Evolutionary conservation across 768 basidiomycete species (phyloP).

Genomic region (Fistulinella prunicolor): DNA sequence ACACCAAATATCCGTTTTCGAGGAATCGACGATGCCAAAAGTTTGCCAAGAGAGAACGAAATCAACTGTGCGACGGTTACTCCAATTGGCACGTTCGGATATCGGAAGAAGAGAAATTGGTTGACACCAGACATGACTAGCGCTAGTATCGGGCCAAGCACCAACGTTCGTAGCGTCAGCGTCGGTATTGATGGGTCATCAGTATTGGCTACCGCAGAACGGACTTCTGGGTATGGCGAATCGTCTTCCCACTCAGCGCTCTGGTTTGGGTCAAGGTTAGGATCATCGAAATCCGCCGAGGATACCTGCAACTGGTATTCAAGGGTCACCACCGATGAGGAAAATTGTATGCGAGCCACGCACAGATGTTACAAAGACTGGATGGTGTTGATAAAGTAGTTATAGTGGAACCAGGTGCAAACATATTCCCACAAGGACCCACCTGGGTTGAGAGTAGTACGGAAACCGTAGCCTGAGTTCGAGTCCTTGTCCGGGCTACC

Average conservation of each 20-base stretch:
- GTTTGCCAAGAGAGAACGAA: constrained; percentile 64
- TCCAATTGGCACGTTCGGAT: constrained; percentile 62
- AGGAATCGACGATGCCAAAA: constrained; percentile 54
- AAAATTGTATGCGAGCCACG: too few relatives aligned
- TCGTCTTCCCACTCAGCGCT: constrained; percentile 46
- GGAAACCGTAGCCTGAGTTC: too few relatives aligned
- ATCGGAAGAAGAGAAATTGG: constrained; percentile 78
- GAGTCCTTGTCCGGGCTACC: too few relatives aligned
- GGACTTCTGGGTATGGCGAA: constrained; percentile 71
- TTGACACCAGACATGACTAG: constrained; percentile 64
- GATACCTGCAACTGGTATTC: too few relatives aligned
- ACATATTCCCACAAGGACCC: too few relatives aligned
- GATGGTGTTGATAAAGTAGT: too few relatives aligned
- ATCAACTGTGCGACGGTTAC: constrained; percentile 68
- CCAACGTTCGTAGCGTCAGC: constrained; percentile 65
- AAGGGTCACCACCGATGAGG: too few relatives aligned
- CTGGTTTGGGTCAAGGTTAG: constrained; percentile 23
- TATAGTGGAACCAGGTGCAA: too few relatives aligned
- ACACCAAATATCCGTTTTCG: constrained; percentile 55
- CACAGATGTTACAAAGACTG: too few relatives aligned
- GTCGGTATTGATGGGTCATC: constrained; percentile 65
- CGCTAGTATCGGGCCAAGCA: constrained; percentile 64
- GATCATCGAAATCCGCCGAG: constrained; percentile 18
- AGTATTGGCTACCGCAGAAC: constrained; percentile 66
- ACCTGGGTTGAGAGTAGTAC: too few relatives aligned